Evolutionary conservation across 2,329 filamentous ascomycete species (phyloP).

Genomic region (Aspergillus alliaceus): DNA sequence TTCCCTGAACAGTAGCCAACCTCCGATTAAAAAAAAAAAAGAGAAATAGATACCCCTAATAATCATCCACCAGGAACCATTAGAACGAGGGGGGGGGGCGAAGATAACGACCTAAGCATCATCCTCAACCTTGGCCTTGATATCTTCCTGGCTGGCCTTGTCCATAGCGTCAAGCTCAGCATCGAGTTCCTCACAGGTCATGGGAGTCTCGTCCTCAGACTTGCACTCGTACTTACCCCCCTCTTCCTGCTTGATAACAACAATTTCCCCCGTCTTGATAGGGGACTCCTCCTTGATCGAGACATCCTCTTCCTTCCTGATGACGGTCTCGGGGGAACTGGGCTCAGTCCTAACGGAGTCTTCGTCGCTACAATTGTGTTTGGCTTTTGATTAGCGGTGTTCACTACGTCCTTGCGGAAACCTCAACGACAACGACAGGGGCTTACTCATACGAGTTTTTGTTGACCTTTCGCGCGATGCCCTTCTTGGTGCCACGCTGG

Average conservation of each 20-base stretch:
- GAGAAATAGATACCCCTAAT: neutral
- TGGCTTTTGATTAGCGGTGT: neutral
- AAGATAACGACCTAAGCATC: neutral
- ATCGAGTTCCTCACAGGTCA: slow-evolving; percentile 9
- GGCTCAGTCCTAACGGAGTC: neutral
- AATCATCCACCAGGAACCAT: neutral
- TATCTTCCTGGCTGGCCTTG: neutral
- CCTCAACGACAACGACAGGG: neutral
- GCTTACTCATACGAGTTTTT: neutral
- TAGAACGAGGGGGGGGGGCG: neutral
- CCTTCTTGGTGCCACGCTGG: slow-evolving; percentile 23
- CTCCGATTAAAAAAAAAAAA: neutral
- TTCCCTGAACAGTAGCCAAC: neutral
- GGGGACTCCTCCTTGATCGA: neutral
- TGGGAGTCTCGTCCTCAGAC: slow-evolving; percentile 6
- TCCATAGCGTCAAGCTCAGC: slow-evolving; percentile 14
- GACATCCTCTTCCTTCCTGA: neutral
- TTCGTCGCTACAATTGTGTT: neutral
- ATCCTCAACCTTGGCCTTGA: neutral
- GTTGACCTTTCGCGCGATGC: slow-evolving; percentile 2
- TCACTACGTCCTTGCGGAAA: neutral
- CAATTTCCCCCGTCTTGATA: neutral
- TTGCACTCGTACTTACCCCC: neutral
- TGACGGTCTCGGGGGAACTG: neutral
- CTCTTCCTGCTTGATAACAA: neutral